These are phyloP conservation scores for Chlamydomonas incerta DNA, from an alignment of 139 green algal genomes.

Conservation along the genomic window DNA sequence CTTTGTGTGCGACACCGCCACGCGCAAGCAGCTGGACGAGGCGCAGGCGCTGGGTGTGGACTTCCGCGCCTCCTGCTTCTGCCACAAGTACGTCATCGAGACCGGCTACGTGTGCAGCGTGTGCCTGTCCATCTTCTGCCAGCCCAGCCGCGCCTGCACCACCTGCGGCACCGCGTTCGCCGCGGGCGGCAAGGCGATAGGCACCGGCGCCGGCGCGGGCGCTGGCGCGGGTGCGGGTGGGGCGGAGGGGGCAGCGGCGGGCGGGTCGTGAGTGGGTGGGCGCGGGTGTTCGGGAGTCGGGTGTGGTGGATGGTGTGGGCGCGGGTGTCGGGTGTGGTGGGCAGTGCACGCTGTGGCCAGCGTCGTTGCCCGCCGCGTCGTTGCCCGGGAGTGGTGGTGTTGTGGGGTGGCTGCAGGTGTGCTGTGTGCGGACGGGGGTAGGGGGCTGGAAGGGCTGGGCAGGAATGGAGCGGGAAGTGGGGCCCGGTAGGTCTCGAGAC, in stretches of 20 bases:
- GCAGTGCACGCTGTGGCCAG: no score
- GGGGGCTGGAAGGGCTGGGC: no score
- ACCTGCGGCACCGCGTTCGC: conserved; percentile 32
- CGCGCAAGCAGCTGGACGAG: conserved; percentile 59
- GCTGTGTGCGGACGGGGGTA: no score
- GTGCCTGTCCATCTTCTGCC: conserved; percentile 91
- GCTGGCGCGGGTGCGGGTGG: not conserved
- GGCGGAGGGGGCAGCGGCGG: no score
- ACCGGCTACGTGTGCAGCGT: conserved; percentile 88
- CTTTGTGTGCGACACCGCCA: conserved; percentile 60
- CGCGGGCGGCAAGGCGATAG: not conserved
- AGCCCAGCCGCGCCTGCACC: conserved; percentile 28
- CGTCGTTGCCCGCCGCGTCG: no score
- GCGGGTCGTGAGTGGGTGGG: not conserved
- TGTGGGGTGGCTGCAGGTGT: no score
- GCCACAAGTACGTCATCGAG: conserved; percentile 79
- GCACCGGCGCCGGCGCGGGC: not conserved
- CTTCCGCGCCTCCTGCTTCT: conserved; percentile 88
- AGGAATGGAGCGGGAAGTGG: no score
- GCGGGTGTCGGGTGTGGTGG: no score
- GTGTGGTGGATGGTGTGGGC: not conserved
- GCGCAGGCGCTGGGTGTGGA: conserved; percentile 69
- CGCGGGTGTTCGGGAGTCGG: not conserved
- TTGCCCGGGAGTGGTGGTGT: no score
- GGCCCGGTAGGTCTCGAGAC: no score